Evolutionary conservation across 768 basidiomycete species (phyloP).

Genomic region (Pleurotus salmoneostramineus): DNA sequence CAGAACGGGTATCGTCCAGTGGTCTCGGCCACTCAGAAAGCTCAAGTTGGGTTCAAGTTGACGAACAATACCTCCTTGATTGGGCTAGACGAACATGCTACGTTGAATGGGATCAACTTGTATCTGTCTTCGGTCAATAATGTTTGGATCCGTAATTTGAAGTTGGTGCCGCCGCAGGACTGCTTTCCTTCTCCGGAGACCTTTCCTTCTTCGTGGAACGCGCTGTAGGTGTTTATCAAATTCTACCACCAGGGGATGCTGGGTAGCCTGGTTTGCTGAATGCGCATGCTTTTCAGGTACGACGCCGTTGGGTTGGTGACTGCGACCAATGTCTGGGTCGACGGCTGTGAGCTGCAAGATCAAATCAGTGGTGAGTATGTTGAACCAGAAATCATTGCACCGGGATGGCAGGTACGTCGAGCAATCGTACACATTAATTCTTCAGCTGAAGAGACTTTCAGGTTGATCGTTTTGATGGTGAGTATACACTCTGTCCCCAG

Average conservation of each 20-base stretch:
- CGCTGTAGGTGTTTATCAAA: slow-evolving; percentile 5
- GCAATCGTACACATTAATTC: not conserved
- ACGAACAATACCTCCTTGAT: slow-evolving; percentile 15
- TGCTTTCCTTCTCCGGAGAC: slow-evolving; percentile 15
- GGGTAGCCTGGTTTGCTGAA: too few relatives aligned
- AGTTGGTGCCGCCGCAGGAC: slow-evolving; percentile 14
- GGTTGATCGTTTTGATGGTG: slow-evolving; percentile 15
- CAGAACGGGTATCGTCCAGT: slow-evolving; percentile 14
- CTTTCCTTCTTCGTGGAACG: slow-evolving; percentile 15
- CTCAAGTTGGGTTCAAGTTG: slow-evolving; percentile 12
- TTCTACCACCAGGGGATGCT: not conserved
- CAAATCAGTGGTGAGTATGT: slow-evolving; percentile 12
- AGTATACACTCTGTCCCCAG: not conserved
- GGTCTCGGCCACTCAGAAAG: slow-evolving; percentile 12
- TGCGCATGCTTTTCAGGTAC: slow-evolving; percentile 2
- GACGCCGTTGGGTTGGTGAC: slow-evolving; percentile 14
- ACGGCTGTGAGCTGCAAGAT: slow-evolving; percentile 13
- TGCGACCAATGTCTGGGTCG: slow-evolving; percentile 16
- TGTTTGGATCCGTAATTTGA: slow-evolving; percentile 14
- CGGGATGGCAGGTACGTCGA: slow-evolving; percentile 10
- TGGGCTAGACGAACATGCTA: slow-evolving; percentile 12
- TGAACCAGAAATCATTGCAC: slow-evolving; percentile 9
- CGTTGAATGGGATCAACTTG: slow-evolving; percentile 13
- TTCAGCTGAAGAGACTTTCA: not conserved
- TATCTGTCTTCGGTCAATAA: slow-evolving; percentile 12